Evolutionary conservation across 768 basidiomycete genomes (phyloP).

Genomic region (Kwoniella sp.): DNA sequence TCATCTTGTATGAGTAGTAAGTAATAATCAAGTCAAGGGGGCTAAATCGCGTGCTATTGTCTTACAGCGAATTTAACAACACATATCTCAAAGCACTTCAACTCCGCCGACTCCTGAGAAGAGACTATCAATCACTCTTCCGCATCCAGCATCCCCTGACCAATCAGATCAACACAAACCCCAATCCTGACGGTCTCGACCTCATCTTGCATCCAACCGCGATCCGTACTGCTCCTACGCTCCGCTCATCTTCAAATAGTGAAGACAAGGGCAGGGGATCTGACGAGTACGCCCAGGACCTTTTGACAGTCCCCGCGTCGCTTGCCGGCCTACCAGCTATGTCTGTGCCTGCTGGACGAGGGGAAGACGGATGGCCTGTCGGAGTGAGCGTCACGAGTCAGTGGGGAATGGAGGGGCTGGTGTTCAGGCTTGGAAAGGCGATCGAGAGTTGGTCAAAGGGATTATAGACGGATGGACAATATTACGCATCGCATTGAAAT

Average conservation of each 20-base stretch:
- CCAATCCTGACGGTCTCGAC: conserved; percentile 62
- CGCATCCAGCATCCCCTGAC: conserved; percentile 61
- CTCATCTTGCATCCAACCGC: conserved; percentile 83
- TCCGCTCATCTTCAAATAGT: conserved; percentile 58
- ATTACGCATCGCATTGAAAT: too few species aligned
- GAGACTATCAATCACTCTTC: conserved; percentile 76
- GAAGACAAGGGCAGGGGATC: conserved; percentile 59
- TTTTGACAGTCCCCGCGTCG: conserved; percentile 87
- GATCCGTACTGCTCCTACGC: conserved; percentile 75
- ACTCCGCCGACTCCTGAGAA: conserved; percentile 69
- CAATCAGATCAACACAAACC: not conserved
- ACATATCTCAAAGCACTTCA: conserved; percentile 92
- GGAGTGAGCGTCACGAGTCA: conserved; percentile 82
- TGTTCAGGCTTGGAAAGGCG: conserved; percentile 32
- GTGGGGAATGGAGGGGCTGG: conserved; percentile 66
- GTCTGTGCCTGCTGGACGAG: conserved; percentile 65
- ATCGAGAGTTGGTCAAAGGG: conserved; percentile 29
- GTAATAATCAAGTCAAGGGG: too few species aligned
- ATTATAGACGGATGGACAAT: not conserved
- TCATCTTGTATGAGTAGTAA: too few species aligned
- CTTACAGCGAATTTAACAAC: conserved; percentile 85
- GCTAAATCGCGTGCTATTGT: not conserved
- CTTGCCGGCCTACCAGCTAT: conserved; percentile 84
- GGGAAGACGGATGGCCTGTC: conserved; percentile 72
- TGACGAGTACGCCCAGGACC: conserved; percentile 79